Percentiles rank a stretch among this genome's conserved stretches.
These are phyloP conservation scores for Lepidium africanum DNA, from an alignment of 345 rosid species.

Conservation along the genomic window DNA sequence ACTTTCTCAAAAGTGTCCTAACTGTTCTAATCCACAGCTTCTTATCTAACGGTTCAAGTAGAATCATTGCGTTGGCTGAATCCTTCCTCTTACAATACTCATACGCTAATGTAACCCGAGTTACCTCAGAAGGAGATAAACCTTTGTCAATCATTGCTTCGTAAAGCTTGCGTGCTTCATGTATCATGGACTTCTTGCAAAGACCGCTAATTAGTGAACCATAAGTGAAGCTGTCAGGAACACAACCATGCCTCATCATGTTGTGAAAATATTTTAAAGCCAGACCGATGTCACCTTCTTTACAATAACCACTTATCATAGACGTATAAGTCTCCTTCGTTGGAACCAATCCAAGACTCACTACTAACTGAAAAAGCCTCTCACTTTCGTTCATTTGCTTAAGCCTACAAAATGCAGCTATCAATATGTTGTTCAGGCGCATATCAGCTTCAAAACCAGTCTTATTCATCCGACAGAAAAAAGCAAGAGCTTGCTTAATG, in stretches of 20 bases:
- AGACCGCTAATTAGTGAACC: conserved; percentile 84
- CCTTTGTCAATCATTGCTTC: conserved; percentile 72
- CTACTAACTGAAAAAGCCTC: conserved; percentile 44
- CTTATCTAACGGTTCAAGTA: conserved; percentile 69
- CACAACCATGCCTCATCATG: conserved; percentile 56
- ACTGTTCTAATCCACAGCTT: conserved; percentile 75
- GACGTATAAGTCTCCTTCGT: conserved; percentile 89
- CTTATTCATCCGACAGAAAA: conserved; percentile 58
- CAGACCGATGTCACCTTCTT: conserved; percentile 39
- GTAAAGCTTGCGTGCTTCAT: conserved; percentile 57
- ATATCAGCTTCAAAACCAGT: conserved; percentile 58
- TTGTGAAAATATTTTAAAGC: conserved; percentile 48
- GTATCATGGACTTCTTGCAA: conserved; percentile 72
- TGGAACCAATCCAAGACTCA: conserved; percentile 52
- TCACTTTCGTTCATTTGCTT: conserved; percentile 61
- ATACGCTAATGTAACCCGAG: conserved; percentile 72
- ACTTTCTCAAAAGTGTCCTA: conserved; percentile 69
- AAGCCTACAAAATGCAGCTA: conserved; percentile 66
- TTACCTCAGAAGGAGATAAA: conserved; percentile 69
- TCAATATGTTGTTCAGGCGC: conserved; percentile 50
- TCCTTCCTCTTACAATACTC: conserved; percentile 76
- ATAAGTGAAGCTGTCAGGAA: conserved; percentile 63
- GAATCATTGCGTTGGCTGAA: conserved; percentile 69
- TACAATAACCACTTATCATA: conserved; percentile 67
- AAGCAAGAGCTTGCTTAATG: conserved; percentile 43